Base-by-base conservation (phyloP, 177 flowering plant genomes). In the Telopea speciosissima region DNA sequence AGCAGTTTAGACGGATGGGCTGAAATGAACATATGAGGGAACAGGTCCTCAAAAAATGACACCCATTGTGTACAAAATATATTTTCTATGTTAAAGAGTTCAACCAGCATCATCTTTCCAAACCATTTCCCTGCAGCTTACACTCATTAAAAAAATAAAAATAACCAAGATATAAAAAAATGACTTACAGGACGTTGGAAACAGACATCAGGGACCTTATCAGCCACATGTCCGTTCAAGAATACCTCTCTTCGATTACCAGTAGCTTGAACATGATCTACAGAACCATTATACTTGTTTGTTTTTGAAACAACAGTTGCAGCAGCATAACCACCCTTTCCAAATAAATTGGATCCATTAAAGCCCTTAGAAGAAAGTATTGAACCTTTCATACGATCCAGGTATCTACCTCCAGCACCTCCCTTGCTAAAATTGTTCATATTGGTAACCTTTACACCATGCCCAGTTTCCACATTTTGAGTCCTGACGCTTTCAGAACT, bases 381-480 rank as follows among this genome's bases (percentile, higher is more conserved):
- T n/a, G 91, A 87, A 54, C 97, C 95, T 83, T 77, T 89, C 91
- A 92, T 79, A 1, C 89, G 88, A 72, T 94, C 97, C 62, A 92
- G 77, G 76, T 89, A 92, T 81, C 90, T 85, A 67, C 83, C 70
- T 14, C 91, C 90, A 72, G 86, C 77, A 83, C 78, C 83, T 44
- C 76, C 91, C 70, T 82, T 75, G 71, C 58, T 81, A 82, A 74
- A 81, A 82, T 68, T 84, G 69, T 69, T 83, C 65, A 80, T 28
- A 58, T 79, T n/a, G 23, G 67, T 49, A 76, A 71, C 77, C 80
- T 82, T 90, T 52, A 69, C 25, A 11, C 85, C 83, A 72, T 82
- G 80, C 33, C 81, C 85, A 11, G 65, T 22, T 56, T 88, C 93
- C 1, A 73, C 77, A 70, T 68, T 67, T 36, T 81, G 85, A 42